phyloP scores from a whole-genome alignment of 2,329 filamentous ascomycete species.

The Alternaria ventricosa region DNA sequence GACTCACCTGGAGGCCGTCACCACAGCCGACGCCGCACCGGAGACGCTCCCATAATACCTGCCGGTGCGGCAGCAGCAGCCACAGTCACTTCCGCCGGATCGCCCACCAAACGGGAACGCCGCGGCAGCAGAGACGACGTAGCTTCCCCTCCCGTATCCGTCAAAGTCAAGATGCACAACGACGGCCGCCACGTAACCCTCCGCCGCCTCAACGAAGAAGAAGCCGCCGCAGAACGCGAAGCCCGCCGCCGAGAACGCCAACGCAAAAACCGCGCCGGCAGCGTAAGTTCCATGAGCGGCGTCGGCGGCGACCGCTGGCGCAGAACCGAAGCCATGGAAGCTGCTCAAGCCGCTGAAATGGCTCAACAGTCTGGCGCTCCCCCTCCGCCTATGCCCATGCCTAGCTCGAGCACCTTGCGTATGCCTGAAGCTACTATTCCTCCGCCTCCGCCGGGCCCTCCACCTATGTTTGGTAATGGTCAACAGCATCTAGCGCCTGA shows the following conservation, averaged over 20 bases:
- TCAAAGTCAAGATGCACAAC: slow-evolving; percentile 70
- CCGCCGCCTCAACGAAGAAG: slow-evolving; percentile 65
- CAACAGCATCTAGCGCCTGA: slow-evolving; percentile 10
- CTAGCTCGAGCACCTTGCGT: slow-evolving; percentile 32
- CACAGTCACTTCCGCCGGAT: slow-evolving; percentile 33
- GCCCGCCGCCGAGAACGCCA: slow-evolving; percentile 58
- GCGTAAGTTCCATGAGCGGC: slow-evolving; percentile 49
- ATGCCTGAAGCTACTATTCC: slow-evolving; percentile 42
- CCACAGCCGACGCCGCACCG: slow-evolving; percentile 41
- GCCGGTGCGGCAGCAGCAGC: slow-evolving; percentile 38
- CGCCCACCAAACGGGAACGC: slow-evolving; percentile 38
- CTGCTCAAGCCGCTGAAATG: slow-evolving; percentile 42
- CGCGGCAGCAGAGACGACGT: slow-evolving; percentile 50
- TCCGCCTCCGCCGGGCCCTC: slow-evolving; percentile 41
- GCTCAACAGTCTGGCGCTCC: slow-evolving; percentile 25
- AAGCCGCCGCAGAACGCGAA: slow-evolving; percentile 66
- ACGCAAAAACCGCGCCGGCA: slow-evolving; percentile 46
- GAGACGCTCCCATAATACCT: slow-evolving; percentile 31
- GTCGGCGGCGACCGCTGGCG: slow-evolving; percentile 49
- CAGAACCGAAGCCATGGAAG: slow-evolving; percentile 47
- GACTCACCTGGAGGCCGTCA: slow-evolving; percentile 45
- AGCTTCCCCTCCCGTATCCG: slow-evolving; percentile 65
- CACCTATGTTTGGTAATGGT: slow-evolving; percentile 24
- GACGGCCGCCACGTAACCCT: slow-evolving; percentile 69
- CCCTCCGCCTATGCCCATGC: slow-evolving; percentile 37